These are phyloP conservation scores for Thermothelomyces thermophilus DNA, from an alignment of 2,329 filamentous ascomycete species.

Conservation along the genomic window DNA sequence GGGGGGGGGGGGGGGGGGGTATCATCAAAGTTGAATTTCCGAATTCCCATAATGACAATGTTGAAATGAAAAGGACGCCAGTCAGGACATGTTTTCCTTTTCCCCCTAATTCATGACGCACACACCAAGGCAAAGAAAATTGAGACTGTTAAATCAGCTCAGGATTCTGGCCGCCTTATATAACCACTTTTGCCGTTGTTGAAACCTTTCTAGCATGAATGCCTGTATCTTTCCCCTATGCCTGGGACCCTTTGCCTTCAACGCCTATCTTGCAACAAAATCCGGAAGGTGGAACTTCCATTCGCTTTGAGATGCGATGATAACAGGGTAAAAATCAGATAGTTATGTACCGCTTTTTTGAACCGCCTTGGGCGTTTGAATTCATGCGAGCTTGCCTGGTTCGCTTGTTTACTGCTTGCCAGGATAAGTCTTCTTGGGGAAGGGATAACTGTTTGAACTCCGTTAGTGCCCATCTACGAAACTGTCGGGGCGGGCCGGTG, in stretches of 20 bases:
- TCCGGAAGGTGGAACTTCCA: constrained; percentile 14
- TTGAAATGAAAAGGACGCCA: constrained; percentile 1
- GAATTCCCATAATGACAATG: not conserved
- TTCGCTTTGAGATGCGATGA: not conserved
- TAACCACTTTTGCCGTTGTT: constrained; percentile 26
- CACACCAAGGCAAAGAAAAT: not conserved
- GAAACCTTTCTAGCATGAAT: constrained; percentile 25
- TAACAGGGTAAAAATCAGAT: constrained; percentile 1
- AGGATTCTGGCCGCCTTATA: not conserved
- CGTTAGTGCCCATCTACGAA: not conserved
- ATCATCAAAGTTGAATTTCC: constrained; percentile 4
- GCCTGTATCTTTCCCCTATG: constrained; percentile 10
- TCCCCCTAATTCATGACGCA: too few relatives aligned
- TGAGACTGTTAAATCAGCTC: not conserved
- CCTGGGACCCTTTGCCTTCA: constrained; percentile 5
- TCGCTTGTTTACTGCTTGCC: constrained; percentile 30
- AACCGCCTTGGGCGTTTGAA: not conserved
- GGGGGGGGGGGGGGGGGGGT: too few relatives aligned
- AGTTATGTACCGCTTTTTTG: too few relatives aligned
- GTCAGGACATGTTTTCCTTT: not conserved
- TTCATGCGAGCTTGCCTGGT: not conserved
- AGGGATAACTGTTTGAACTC: constrained; percentile 57
- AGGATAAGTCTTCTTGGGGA: constrained; percentile 72
- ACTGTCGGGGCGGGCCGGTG: too few relatives aligned
- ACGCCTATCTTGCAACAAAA: constrained; percentile 16